Evolutionary conservation across 2,329 filamentous ascomycete genomes (phyloP).

Genomic region (Aspergillus hiratsukae): DNA sequence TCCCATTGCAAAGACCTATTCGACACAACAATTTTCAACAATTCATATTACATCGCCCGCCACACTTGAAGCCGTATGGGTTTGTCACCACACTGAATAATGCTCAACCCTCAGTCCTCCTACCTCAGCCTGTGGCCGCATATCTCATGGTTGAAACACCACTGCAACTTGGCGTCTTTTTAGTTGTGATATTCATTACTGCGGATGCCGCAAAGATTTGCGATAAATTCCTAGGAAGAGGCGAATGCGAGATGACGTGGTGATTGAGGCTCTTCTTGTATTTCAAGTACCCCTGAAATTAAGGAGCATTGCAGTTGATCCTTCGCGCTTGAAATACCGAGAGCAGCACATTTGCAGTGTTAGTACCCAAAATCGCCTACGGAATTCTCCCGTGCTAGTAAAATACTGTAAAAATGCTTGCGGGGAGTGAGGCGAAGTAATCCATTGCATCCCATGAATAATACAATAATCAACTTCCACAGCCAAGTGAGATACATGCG

Average conservation of each 20-base stretch:
- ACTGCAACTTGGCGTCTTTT: too few species aligned
- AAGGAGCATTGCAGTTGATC: not conserved
- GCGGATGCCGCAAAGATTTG: not conserved
- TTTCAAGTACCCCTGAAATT: not conserved
- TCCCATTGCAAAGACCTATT: not conserved
- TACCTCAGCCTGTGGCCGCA: too few species aligned
- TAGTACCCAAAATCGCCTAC: too few species aligned
- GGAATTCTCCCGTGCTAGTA: not conserved
- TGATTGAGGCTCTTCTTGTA: not conserved
- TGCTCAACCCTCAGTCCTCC: too few species aligned
- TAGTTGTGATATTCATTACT: not conserved
- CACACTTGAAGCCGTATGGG: too few species aligned
- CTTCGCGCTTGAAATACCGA: not conserved
- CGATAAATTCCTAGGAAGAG: not conserved
- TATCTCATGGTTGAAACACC: not conserved
- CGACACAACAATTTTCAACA: not conserved
- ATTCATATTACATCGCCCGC: not conserved
- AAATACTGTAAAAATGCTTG: not conserved
- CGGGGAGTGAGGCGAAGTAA: not conserved
- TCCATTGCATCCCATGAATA: not conserved
- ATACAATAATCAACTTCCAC: not conserved
- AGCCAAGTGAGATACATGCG: not conserved
- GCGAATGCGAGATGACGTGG: not conserved
- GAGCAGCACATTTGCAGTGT: not conserved
- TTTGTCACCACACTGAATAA: too few species aligned